Base-by-base conservation (phyloP, 1,284 basidiomycete species). In the Ustilago crameri region DNA sequence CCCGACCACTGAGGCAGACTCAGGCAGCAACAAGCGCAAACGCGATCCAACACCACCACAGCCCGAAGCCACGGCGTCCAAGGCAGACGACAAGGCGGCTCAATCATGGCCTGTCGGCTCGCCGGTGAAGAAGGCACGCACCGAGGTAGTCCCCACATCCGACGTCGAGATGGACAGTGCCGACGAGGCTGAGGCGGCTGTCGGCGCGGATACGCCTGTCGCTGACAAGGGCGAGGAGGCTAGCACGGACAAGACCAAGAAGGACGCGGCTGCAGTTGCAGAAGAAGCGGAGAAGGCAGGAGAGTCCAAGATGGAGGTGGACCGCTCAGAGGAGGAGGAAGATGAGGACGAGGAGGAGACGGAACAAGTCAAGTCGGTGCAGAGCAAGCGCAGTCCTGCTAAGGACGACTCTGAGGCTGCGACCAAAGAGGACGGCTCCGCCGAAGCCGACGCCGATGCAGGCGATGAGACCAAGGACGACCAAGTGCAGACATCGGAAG, bases 81-180 rank as follows among this genome's bases (percentile, higher is more conserved):
- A 46, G 24, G 20, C 35, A 22, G 27, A 35, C 35, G 41, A 22
- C 9, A 24, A 34, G 45, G 34, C 12, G 18, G 27, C 8, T 23
- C 41, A 32, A 54, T 44, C 9, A 10, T 42, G 20, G 8, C 41
- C 41, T 3, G 3, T 22, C 3, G 56, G 43, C n/a, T 68, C 65
- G 30, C 58, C 50, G 5, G 44, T 42, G 15, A 62, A 61, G 51
- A 62, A 61, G 17, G 58, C 54, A 4, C 65, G 59, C 15, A 62
- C 54, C n/a, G 48, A 41, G 12, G 52, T 41, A 18, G 63, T 56
- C 15, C 27, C 58, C 14, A 51, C 65, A 3, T 52, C 52, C 1
- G 63, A 66, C 32, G 59, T 24, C 9, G 58, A 62, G 43, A 60
- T 62, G 52, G 69, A 72, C 38, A 62, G 63, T 42, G 69, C 62